Base-by-base conservation (phyloP, 2,329 filamentous ascomycete species). In the Triangularia setosa region DNA sequence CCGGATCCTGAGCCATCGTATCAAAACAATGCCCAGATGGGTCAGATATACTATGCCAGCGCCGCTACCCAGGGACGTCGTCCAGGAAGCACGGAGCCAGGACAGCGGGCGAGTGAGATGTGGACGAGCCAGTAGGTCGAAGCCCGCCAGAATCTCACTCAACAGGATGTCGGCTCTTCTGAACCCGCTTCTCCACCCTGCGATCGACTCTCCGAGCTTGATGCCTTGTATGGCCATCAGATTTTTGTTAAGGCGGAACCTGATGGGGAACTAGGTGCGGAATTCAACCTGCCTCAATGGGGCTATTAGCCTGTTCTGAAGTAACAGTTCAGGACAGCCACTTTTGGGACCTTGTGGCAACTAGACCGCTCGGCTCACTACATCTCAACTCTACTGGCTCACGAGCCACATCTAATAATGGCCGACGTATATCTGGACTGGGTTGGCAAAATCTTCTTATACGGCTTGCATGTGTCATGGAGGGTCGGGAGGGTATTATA, bases 1-100 rank as follows among this genome's bases (percentile, higher is more conserved):
- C 87, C 90, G 7, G 96, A 97, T 70, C 90, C 92, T 0, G 92
- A 96, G 8, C 58, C 35, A 70, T 86, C 87, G 25, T 89, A 89
- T 66, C 83, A 84, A 35, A 83, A 85, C 58, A 83, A 83, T 44
- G 81, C 78, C 4, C 83, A 84, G 52, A 83, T 87, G 74, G 84
- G 83, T 33, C 87, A 90, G 71, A 86, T 92, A 79, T 94, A 93
- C 75, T 93, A 93, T 70, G 82, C 84, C 35, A 87, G 86, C 67
- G 83, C 86, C 5, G 84, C 75, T 8, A 83, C 75, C 7, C 75
- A 87, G 64, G 87, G 92, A 69, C 87, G 90, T 63, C 84, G 90
- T 65, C 88, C 90, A 3, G 89, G 90, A 70, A 92, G 90, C 81
- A 86, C 90, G 2, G 90, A 95, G 74, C 87, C 89, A 18, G 71